Base-by-base conservation (phyloP, 805 yeast species). In the Suhomyces sp. region DNA sequence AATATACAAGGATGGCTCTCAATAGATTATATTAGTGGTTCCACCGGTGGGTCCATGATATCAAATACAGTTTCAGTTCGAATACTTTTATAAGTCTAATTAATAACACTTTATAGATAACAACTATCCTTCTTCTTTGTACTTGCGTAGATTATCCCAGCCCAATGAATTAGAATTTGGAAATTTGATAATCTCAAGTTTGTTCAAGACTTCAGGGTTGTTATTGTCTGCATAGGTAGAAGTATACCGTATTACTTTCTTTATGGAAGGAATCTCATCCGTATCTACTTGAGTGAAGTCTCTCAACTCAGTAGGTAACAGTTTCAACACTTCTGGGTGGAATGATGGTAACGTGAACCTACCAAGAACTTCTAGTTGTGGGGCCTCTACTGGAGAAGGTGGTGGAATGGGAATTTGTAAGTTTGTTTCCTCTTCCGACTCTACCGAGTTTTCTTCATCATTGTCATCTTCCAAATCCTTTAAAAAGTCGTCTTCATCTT, bases 91-190 rank as follows among this genome's bases (percentile, higher is more conserved):
- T n/a, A n/a, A n/a, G n/a, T n/a, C n/a, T n/a, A n/a, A n/a, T n/a
- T n/a, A n/a, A n/a, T n/a, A n/a, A n/a, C n/a, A n/a, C n/a, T n/a
- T n/a, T n/a, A n/a, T n/a, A n/a, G n/a, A n/a, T n/a, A n/a, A n/a
- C n/a, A n/a, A 24, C 19, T 30, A 30, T 15, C 16, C 7, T 14
- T 38, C 36, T 16, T 31, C 43, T 17, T 37, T 44, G 46, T 56
- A 68, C 46, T 63, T 65, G 34, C 58, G 52, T 30, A 68, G 45
- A 39, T 68, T 68, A 36, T 65, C 73, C 74, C 74, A 68, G 3
- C 65, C 74, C 26, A 68, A 36, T 10, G 63, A 48, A 39, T 68
- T 68, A 24, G 69, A 61, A 44, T 68, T 68, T 2, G 74, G 74
- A 25, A 68, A 54, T 47, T 65, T 66, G 12, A 68, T 47, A 10